A percentile compares a stretch with the other conserved stretches of the same genome.
Conservation (phyloP, 495 filamentous ascomycete species). For the Talaromyces stipitatus region DNA sequence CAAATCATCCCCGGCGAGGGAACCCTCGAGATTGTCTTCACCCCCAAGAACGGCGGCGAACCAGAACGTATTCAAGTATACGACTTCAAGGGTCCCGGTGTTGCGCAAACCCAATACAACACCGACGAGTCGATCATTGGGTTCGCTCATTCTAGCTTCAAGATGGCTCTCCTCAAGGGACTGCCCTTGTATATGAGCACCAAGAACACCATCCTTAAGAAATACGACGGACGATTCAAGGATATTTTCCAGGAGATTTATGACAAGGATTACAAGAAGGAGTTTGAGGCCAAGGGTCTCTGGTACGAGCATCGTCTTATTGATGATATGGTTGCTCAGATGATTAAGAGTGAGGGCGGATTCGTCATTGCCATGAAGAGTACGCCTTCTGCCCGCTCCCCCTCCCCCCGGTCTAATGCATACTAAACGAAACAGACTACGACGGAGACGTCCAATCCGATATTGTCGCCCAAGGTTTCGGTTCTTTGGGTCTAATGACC, state of each 20-base stretch:
- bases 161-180: slow-evolving; percentile 78
- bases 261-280: slow-evolving; percentile 74
- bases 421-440: slow-evolving; percentile 57
- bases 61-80: slow-evolving; percentile 84
- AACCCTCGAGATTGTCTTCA: slow-evolving; percentile 89
- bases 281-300: slow-evolving; percentile 84
- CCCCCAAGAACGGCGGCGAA: slow-evolving; percentile 71
- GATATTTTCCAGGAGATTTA: slow-evolving; percentile 98
- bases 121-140: slow-evolving; percentile 89
- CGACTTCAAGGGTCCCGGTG: slow-evolving; percentile 81
- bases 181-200: slow-evolving; percentile 97
- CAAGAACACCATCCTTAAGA: slow-evolving; percentile 99
- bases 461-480: slow-evolving; percentile 96
- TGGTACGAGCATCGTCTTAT: slow-evolving; percentile 99
- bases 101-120: slow-evolving; percentile 95
- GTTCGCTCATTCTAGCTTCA: slow-evolving; percentile 94
- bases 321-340: slow-evolving; percentile 99
- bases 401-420: not conserved
- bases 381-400: slow-evolving; percentile 31
- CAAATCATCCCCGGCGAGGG: slow-evolving; percentile 70
- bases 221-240: slow-evolving; percentile 97
- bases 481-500: slow-evolving; percentile 96
- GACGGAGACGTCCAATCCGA: slow-evolving; percentile 99
- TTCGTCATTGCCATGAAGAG: slow-evolving; percentile 98
- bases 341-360: slow-evolving; percentile 95